Evolutionary conservation across 148 eudicot species (phyloP), one percentile per base, ranked within the genome.

Genomic region (Amaranthus palmeri): DNA sequence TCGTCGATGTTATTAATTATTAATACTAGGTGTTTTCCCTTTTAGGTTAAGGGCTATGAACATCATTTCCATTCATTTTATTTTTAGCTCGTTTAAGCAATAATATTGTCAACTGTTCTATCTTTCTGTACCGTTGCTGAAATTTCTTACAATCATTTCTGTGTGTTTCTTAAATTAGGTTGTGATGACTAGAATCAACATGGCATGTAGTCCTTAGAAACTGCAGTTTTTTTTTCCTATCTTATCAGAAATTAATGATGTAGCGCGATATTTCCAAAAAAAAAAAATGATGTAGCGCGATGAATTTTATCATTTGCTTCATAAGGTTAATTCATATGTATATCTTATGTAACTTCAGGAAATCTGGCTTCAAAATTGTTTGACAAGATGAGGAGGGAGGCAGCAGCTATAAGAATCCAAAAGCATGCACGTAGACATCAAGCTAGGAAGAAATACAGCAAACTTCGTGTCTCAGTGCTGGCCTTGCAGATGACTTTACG

Each of bases 321-420:
- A 49, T 49, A 36, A 11, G 14, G 17, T 60, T 75, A 11, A n/a
- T 46, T 53, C 47, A 62, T 61, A 59, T 63, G 56, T 61, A 36
- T 73, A 17, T 51, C 69, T 65, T 58, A 49, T 75, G 53, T 70
- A 69, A 10, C 76, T 83, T 67, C 63, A 96, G 99, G 90, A 74
- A 84, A 80, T 72, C 76, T 88, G 76, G 91, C 97, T 40, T 72
- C 81, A 78, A 86, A 87, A 77, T 64, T 67, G 75, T 96, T 65
- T 67, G 85, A 80, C 78, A 70, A 64, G 1, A 78, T 78, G 80
- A 90, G 88, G 84, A 81, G 77, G 81, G 85, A 92, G 80, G 87
- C 96, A 72, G 97, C 99, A 69, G 87, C 93, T 6, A 9, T 90
- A 57, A 88, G 78, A 61, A 84, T 96, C 66, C 90, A 92, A 87